phyloP scores from a whole-genome alignment of 208 protist species.

The Trypanosomatidae sp. region DNA sequence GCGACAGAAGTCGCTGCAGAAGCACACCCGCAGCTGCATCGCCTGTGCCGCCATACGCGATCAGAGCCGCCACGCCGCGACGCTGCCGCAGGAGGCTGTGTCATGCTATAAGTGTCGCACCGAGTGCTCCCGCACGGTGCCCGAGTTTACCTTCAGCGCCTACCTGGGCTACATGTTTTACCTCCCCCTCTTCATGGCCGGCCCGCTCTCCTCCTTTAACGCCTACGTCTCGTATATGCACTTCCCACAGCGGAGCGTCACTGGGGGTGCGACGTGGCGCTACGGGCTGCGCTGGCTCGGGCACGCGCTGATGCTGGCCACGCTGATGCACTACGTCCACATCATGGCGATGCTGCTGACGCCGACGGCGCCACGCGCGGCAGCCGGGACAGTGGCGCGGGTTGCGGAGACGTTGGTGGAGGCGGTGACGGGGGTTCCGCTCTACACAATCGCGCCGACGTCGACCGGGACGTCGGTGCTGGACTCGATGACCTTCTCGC shows the following conservation, averaged over 20 bases:
- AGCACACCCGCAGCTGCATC: constrained; percentile 40
- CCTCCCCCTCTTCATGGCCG: constrained; percentile 84
- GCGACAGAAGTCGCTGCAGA: constrained; percentile 11
- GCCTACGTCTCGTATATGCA: constrained; percentile 78
- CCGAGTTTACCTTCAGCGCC: constrained; percentile 52
- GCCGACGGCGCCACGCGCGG: too few species aligned
- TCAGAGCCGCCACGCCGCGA: background rate
- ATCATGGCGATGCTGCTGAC: constrained; percentile 45
- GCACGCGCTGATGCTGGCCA: constrained; percentile 32
- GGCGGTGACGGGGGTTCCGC: too few species aligned
- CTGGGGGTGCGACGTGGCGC: constrained; percentile 10
- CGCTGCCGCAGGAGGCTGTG: background rate
- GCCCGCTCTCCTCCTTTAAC: constrained; percentile 87
- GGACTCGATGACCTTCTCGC: constrained; percentile 10
- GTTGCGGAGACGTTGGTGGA: too few species aligned
- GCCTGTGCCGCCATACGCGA: constrained; percentile 48
- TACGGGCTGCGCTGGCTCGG: constrained; percentile 38
- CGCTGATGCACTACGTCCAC: constrained; percentile 59
- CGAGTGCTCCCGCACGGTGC: constrained; percentile 33
- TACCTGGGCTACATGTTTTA: constrained; percentile 89
- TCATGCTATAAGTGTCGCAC: constrained; percentile 53
- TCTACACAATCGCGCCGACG: too few species aligned
- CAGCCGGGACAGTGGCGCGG: too few species aligned
- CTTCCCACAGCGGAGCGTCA: constrained; percentile 36
- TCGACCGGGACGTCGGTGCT: too few species aligned